These are phyloP conservation scores for Dioscorea alata DNA, from an alignment of 106 monocot genomes.

Conservation along the genomic window DNA sequence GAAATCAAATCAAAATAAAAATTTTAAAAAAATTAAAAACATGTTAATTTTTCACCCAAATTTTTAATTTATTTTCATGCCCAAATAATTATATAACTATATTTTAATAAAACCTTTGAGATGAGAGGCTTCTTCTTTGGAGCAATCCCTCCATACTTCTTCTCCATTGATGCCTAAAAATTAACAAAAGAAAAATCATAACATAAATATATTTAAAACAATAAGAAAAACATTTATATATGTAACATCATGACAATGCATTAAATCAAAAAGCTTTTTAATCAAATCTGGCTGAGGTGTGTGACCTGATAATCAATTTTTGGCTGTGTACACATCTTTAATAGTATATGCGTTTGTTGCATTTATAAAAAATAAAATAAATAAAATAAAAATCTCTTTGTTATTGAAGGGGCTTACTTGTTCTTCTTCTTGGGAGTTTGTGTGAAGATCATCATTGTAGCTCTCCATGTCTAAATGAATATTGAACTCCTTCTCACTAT, in stretches of 20 bases:
- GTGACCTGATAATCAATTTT: too few relatives aligned
- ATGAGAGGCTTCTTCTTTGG: slow-evolving; percentile 90
- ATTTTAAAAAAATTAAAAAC: not conserved
- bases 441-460: not conserved
- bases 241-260: too few relatives aligned
- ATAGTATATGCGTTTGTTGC: too few relatives aligned
- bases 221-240: too few relatives aligned
- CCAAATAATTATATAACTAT: not conserved
- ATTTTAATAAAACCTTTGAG: slow-evolving; percentile 43
- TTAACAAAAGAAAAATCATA: too few relatives aligned
- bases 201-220: too few relatives aligned
- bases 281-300: too few relatives aligned
- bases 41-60: not conserved
- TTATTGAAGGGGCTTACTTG: not conserved
- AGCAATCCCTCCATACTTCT: slow-evolving; percentile 78
- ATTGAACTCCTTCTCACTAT: not conserved
- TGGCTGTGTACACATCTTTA: too few relatives aligned
- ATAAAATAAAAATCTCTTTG: too few relatives aligned
- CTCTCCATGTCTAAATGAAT: slow-evolving; percentile 9
- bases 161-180: slow-evolving; percentile 31
- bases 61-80: not conserved
- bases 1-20: slow-evolving; percentile 9
- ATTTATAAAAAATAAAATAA: too few relatives aligned
- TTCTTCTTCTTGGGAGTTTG: not conserved
- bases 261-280: too few relatives aligned